Conservation (phyloP, 192 early-diverging fungal genomes). For the Spizellomyces punctatus region DNA sequence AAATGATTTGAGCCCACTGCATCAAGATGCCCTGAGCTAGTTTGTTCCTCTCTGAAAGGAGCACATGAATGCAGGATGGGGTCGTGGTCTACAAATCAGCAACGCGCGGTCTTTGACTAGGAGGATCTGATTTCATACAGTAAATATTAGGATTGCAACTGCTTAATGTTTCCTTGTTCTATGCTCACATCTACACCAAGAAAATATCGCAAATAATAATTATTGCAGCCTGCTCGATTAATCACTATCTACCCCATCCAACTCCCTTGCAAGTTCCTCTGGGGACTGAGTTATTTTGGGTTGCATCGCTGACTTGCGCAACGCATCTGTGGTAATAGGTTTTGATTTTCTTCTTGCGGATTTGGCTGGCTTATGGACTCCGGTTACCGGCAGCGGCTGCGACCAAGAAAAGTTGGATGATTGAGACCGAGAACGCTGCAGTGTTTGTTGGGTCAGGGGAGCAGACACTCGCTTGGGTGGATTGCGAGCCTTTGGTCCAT, state of each 20-base stretch:
- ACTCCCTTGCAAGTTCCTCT: constrained; percentile 21
- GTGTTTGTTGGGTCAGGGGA: neutral
- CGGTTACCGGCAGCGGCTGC: no score
- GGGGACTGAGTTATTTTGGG: neutral
- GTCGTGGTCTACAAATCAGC: neutral
- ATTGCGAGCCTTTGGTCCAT: neutral
- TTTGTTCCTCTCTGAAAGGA: neutral
- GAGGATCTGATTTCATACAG: neutral
- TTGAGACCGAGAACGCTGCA: no score
- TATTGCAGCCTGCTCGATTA: neutral
- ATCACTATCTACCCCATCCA: constrained; percentile 25
- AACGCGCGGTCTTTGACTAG: neutral
- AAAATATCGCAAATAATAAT: neutral
- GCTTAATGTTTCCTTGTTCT: no score
- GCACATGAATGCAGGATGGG: neutral
- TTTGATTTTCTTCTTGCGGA: neutral
- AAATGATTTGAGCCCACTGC: neutral
- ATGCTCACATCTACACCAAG: neutral
- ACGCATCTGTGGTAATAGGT: constrained; percentile 16
- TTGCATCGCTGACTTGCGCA: neutral
- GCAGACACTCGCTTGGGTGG: neutral
- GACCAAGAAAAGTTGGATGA: no score
- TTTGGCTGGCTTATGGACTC: no score
- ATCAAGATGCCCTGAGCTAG: no score
- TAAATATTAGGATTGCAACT: no score